Base-by-base conservation (phyloP, 2,329 filamentous ascomycete genomes). In the Exophiala sp. region DNA sequence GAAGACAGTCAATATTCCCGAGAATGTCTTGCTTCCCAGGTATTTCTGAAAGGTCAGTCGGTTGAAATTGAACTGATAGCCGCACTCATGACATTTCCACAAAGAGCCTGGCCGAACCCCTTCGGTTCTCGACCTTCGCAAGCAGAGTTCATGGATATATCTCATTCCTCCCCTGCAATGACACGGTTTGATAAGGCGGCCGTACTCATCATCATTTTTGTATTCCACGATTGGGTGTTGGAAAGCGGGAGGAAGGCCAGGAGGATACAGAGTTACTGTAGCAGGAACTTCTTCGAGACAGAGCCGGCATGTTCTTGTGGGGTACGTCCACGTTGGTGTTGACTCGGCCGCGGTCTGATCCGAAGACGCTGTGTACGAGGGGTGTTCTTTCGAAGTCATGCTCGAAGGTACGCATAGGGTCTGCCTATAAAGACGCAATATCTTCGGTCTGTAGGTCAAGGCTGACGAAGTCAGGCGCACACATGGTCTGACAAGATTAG, bases 91-190 rank as follows among this genome's bases (percentile, higher is more conserved):
- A 39, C 59, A 62, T 50, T 60, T 60, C 58, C 58, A 60, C 22
- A 60, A 45, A 13, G 53, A 56, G n/a, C 50, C 55, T 2, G 53
- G 46, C 10, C 57, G 43, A 0, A 86, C 85, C 63, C 88, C 81
- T 37, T 86, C 78, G 56, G 83, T 77, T 59, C 93, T 81, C 88
- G 90, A 97, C 9, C 80, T 76, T 62, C 86, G 81, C 42, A 98
- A 75, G 64, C 93, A 98, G 23, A 82, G 85, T 68, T 96, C 88
- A 67, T 98, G 93, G 19, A 97, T 89, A 68, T 95, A 96, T 70
- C 87, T 87, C 60, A 91, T 87, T 32, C 86, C 88, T 45, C 93
- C 93, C 71, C 88, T 94, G 77, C 93, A 98, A 70, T 84, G 82
- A 75, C 93, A 98, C 29, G 93, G 93, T 46, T 86, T 85, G 60